A percentile compares a stretch with the other conserved stretches of the same genome.
phyloP scores from a whole-genome alignment of 306 rosid species.

The Astragalus membranaceus region DNA sequence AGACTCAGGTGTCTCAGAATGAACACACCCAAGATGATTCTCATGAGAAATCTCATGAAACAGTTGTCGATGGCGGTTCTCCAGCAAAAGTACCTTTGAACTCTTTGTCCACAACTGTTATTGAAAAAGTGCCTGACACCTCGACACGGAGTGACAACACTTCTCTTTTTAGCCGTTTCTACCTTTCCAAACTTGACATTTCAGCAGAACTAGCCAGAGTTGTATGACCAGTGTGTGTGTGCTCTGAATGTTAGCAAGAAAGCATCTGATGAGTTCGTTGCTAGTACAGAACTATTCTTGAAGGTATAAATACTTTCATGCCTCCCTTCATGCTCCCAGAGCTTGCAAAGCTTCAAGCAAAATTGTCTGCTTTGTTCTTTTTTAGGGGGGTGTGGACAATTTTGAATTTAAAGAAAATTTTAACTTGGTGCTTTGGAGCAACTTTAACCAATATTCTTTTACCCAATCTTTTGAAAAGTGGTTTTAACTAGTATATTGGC shows the following conservation, averaged over 20 bases:
- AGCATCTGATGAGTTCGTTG: slow-evolving; percentile 34
- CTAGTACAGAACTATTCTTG: slow-evolving; percentile 31
- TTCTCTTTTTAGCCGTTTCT: slow-evolving; percentile 52
- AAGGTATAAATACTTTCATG: slow-evolving; percentile 44
- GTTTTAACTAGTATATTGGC: neutral
- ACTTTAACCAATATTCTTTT: neutral
- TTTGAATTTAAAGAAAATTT: neutral
- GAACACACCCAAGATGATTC: slow-evolving; percentile 40
- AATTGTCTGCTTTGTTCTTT: neutral
- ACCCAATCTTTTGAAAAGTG: neutral
- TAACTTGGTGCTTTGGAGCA: neutral
- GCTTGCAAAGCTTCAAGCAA: neutral
- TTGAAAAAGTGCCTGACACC: slow-evolving; percentile 41
- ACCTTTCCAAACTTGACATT: slow-evolving; percentile 88
- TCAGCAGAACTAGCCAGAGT: slow-evolving; percentile 66
- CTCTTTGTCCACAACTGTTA: slow-evolving; percentile 27
- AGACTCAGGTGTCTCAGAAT: slow-evolving; percentile 45
- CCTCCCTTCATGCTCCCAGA: neutral
- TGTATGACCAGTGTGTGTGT: slow-evolving; percentile 62
- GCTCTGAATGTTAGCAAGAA: slow-evolving; percentile 41
- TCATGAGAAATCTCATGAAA: slow-evolving; percentile 49
- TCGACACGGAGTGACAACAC: slow-evolving; percentile 32
- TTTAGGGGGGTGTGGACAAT: neutral
- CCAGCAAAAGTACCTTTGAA: slow-evolving; percentile 46
- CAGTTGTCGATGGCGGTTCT: slow-evolving; percentile 33